A percentile compares a stretch with the other conserved stretches of the same genome.
Conservation (phyloP, 768 basidiomycete species). For the Amanita phalloides region DNA sequence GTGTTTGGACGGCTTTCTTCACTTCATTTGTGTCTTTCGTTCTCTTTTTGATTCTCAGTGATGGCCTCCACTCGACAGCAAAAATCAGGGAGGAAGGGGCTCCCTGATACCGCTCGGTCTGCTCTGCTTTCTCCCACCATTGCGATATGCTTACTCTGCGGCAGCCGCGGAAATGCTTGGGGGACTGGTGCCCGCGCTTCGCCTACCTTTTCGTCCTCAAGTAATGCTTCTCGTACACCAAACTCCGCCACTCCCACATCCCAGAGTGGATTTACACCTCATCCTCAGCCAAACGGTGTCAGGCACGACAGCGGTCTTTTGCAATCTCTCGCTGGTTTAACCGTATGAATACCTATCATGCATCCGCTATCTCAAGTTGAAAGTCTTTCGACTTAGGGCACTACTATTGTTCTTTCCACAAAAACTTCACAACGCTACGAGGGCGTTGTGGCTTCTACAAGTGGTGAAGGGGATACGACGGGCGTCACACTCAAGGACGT, state of each 20-base stretch:
- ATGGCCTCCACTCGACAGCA: slow-evolving; percentile 62
- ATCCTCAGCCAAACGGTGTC: slow-evolving; percentile 38
- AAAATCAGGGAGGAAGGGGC: slow-evolving; percentile 55
- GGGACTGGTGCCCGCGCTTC: slow-evolving; percentile 50
- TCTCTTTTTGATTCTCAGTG: slow-evolving; percentile 17
- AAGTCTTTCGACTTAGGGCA: slow-evolving; percentile 37
- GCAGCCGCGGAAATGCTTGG: slow-evolving; percentile 46
- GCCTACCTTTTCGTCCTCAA: slow-evolving; percentile 56
- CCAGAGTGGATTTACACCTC: slow-evolving; percentile 32
- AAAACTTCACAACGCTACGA: slow-evolving; percentile 67
- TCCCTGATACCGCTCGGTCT: slow-evolving; percentile 48
- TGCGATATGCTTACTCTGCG: slow-evolving; percentile 11
- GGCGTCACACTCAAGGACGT: slow-evolving; percentile 73
- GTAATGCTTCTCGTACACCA: slow-evolving; percentile 24
- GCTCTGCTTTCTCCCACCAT: slow-evolving; percentile 9
- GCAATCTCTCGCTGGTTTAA: slow-evolving; percentile 57
- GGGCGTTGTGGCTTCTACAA: slow-evolving; percentile 55
- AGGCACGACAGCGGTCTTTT: slow-evolving; percentile 41
- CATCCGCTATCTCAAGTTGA: background rate
- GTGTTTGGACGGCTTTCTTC: slow-evolving; percentile 27
- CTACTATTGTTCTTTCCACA: slow-evolving; percentile 65
- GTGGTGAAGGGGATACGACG: slow-evolving; percentile 51
- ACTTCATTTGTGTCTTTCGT: slow-evolving; percentile 20
- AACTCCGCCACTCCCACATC: slow-evolving; percentile 21
- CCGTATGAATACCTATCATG: slow-evolving; percentile 33